Conservation (phyloP, 176 grass and related monocot genomes). For the Phoenix dactylifera region DNA sequence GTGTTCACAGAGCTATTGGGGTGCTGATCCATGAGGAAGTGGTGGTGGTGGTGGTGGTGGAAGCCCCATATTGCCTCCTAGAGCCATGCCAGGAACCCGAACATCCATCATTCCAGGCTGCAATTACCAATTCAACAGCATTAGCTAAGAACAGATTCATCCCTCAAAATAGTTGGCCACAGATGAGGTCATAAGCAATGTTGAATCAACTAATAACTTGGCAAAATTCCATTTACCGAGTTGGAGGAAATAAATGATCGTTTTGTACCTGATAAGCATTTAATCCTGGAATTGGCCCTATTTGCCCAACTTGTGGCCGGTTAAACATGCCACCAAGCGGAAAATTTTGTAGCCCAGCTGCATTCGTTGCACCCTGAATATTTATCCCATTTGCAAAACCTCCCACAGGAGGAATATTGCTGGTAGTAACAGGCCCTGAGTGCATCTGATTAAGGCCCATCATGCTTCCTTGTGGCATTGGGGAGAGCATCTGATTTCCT, state of each 20-base stretch:
- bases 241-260: background rate
- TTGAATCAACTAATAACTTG: background rate
- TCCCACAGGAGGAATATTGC: constrained; percentile 63
- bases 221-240: background rate
- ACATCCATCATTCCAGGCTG: constrained; percentile 57
- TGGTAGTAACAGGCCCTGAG: constrained; percentile 27
- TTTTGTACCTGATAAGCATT: constrained; percentile 57
- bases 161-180: background rate
- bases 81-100: constrained; percentile 27
- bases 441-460: constrained; percentile 73
- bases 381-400: constrained; percentile 72
- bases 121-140: constrained; percentile 17
- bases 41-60: constrained; percentile 44
- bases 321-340: constrained; percentile 72
- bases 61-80: constrained; percentile 55
- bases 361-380: constrained; percentile 47
- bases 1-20: constrained; percentile 24
- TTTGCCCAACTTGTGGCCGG: constrained; percentile 56
- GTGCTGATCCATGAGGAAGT: constrained; percentile 42
- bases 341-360: constrained; percentile 66
- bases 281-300: constrained; percentile 65
- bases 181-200: background rate
- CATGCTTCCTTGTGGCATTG: constrained; percentile 64
- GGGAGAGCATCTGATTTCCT: constrained; percentile 68
- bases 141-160: background rate